Evolutionary conservation across 2,329 filamentous ascomycete genomes (phyloP).

Genomic region (Bipolaris sorokiniana): DNA sequence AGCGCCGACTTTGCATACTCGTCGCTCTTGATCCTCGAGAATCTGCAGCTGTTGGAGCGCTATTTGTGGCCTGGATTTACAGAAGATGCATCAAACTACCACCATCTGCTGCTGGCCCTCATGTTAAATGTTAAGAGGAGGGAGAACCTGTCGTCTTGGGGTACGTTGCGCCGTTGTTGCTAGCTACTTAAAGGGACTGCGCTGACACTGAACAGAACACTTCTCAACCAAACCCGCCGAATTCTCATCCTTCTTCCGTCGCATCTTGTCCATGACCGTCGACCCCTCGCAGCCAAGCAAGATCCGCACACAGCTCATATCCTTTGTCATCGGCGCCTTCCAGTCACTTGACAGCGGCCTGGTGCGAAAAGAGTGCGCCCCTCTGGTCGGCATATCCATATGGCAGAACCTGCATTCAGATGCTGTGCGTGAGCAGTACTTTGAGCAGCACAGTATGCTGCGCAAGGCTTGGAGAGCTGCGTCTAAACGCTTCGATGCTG

Average conservation of each 20-base stretch:
- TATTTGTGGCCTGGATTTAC: slow-evolving; percentile 95
- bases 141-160: slow-evolving; percentile 87
- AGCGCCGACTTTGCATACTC: slow-evolving; percentile 78
- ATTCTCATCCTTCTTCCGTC: slow-evolving; percentile 88
- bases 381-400: slow-evolving; percentile 89
- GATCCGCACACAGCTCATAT: slow-evolving; percentile 78
- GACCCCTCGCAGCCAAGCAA: slow-evolving; percentile 53
- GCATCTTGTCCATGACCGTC: slow-evolving; percentile 84
- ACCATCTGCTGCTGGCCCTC: slow-evolving; percentile 84
- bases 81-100: slow-evolving; percentile 87
- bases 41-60: slow-evolving; percentile 85
- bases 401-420: slow-evolving; percentile 93
- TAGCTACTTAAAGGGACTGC: slow-evolving; percentile 12
- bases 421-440: slow-evolving; percentile 70
- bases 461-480: slow-evolving; percentile 91
- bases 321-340: slow-evolving; percentile 89
- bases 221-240: slow-evolving; percentile 79
- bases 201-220: slow-evolving; percentile 61
- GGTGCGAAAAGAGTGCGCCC: slow-evolving; percentile 94
- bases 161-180: slow-evolving; percentile 55
- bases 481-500: slow-evolving; percentile 83
- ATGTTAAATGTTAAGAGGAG: slow-evolving; percentile 87
- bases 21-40: slow-evolving; percentile 83
- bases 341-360: slow-evolving; percentile 89
- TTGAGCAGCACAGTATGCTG: slow-evolving; percentile 75